These are phyloP conservation scores for Pseudopithomyces chartarum DNA, from an alignment of 2,329 filamentous ascomycete genomes.

Conservation along the genomic window DNA sequence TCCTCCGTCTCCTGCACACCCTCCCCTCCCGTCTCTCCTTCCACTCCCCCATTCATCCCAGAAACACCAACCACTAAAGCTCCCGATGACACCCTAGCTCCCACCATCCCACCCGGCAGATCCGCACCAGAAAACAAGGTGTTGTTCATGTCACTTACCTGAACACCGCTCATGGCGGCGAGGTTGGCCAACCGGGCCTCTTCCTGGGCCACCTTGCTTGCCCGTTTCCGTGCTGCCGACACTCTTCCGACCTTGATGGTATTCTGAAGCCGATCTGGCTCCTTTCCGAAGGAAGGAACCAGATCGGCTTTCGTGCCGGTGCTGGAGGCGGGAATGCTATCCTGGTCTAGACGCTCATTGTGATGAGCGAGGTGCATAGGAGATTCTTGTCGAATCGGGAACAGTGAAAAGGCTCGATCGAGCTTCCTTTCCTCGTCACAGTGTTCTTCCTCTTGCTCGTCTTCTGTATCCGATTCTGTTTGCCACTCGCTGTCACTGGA, in stretches of 20 bases:
- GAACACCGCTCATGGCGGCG: conserved; percentile 6
- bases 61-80: not conserved
- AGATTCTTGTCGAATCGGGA: too few relatives aligned
- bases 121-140: not conserved
- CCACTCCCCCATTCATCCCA: not conserved
- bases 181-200: not conserved
- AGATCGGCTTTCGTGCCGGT: too few relatives aligned
- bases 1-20: not conserved
- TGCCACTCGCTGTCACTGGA: too few relatives aligned
- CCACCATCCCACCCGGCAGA: not conserved
- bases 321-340: too few relatives aligned
- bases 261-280: too few relatives aligned
- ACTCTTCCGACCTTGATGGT: too few relatives aligned
- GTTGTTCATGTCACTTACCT: conserved; percentile 2
- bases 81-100: not conserved
- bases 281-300: too few relatives aligned
- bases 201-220: not conserved
- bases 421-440: not conserved
- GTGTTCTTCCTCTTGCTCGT: not conserved
- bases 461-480: not conserved
- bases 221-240: too few relatives aligned
- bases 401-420: too few relatives aligned
- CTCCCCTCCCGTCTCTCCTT: not conserved
- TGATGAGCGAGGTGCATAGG: too few relatives aligned
- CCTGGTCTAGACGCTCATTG: too few relatives aligned